These are phyloP conservation scores for Moricandia moricandioides DNA, from an alignment of 345 rosid genomes.

Conservation along the genomic window DNA sequence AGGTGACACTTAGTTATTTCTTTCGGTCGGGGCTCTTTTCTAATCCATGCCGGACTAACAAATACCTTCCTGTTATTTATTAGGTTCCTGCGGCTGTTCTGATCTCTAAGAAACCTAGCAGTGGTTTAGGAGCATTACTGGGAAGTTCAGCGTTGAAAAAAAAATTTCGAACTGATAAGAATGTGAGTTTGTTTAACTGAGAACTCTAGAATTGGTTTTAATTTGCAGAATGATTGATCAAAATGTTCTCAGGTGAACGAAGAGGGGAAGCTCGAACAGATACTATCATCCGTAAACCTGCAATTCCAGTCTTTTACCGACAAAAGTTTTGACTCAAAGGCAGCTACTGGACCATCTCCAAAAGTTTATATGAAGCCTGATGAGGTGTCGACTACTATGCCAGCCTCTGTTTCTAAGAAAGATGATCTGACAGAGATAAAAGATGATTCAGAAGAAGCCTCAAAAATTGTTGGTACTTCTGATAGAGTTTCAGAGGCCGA, in stretches of 20 bases:
- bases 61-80: slow-evolving; percentile 9
- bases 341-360: slow-evolving; percentile 16
- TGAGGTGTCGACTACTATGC: slow-evolving; percentile 18
- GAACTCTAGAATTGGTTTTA: not conserved
- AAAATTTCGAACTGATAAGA: slow-evolving; percentile 44
- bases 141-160: slow-evolving; percentile 48
- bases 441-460: slow-evolving; percentile 23
- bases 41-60: slow-evolving; percentile 11
- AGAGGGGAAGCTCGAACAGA: slow-evolving; percentile 44
- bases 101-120: slow-evolving; percentile 61
- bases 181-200: slow-evolving; percentile 38
- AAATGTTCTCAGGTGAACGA: slow-evolving; percentile 50
- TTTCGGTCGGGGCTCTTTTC: not conserved
- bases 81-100: slow-evolving; percentile 59
- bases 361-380: slow-evolving; percentile 13
- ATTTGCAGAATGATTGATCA: slow-evolving; percentile 6
- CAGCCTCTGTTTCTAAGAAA: slow-evolving; percentile 33
- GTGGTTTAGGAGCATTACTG: slow-evolving; percentile 73
- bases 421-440: slow-evolving; percentile 49
- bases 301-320: slow-evolving; percentile 30
- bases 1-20: slow-evolving; percentile 31
- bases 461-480: slow-evolving; percentile 12
- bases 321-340: slow-evolving; percentile 8
- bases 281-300: slow-evolving; percentile 32
- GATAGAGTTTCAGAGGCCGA: slow-evolving; percentile 19